These are phyloP conservation scores for Collybia sordida DNA, from an alignment of 768 basidiomycete genomes.

Conservation along the genomic window DNA sequence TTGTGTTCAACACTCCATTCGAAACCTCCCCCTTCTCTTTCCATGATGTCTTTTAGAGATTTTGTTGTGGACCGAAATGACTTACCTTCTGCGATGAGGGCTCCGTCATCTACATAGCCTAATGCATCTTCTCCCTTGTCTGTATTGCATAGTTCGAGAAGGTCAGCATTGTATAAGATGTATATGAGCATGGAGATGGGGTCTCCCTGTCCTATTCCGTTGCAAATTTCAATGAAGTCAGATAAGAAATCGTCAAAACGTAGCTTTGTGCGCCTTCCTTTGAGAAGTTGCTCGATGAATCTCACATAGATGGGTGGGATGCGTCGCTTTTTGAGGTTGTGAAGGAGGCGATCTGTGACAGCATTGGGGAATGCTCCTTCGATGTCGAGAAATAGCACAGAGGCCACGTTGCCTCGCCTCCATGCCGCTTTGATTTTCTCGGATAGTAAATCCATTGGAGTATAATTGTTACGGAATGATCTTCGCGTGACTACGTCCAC, in stretches of 20 bases:
- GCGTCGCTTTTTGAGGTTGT: conserved; percentile 1
- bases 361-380: conserved; percentile 10
- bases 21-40: conserved; percentile 6
- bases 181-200: conserved; percentile 21
- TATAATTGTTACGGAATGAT: too few relatives aligned
- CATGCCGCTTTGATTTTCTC: conserved; percentile 34
- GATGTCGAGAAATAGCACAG: conserved; percentile 27
- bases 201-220: conserved; percentile 23
- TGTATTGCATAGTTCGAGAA: conserved; percentile 9
- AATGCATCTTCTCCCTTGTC: neutral
- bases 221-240: neutral
- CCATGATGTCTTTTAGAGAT: conserved; percentile 5
- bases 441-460: too few relatives aligned
- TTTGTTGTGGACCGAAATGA: neutral
- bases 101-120: conserved; percentile 1
- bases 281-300: neutral
- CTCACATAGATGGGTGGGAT: conserved; percentile 4
- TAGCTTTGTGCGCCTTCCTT: neutral
- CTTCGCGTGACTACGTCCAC: too few relatives aligned
- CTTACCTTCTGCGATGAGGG: neutral
- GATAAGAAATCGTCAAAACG: neutral
- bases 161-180: conserved; percentile 24
- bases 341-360: neutral
- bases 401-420: conserved; percentile 19
- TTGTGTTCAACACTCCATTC: conserved; percentile 20